These are phyloP conservation scores for Turnera subulata DNA, from an alignment of 345 rosid species.

Conservation along the genomic window DNA sequence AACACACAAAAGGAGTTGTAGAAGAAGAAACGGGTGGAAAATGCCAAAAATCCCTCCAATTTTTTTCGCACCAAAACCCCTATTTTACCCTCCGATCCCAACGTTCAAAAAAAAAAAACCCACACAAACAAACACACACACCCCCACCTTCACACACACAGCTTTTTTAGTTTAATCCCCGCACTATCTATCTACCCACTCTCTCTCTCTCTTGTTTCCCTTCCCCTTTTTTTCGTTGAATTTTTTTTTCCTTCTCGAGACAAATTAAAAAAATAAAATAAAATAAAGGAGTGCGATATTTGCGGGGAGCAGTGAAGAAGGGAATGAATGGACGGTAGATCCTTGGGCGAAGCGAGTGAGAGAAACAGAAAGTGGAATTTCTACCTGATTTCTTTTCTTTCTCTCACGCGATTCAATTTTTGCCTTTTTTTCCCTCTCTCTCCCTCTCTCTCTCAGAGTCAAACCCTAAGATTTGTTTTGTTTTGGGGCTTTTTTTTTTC, in stretches of 20 bases:
- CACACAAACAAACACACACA: slow-evolving; percentile 13
- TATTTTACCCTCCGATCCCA: slow-evolving; percentile 52
- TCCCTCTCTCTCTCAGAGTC: not conserved
- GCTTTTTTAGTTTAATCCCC: not conserved
- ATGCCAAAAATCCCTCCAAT: slow-evolving; percentile 49
- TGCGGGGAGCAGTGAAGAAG: slow-evolving; percentile 35
- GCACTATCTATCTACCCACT: slow-evolving; percentile 1
- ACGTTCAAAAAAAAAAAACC: slow-evolving; percentile 41
- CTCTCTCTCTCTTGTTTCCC: slow-evolving; percentile 21
- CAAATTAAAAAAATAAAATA: not conserved
- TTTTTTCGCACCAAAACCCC: slow-evolving; percentile 13
- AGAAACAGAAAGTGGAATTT: slow-evolving; percentile 36
- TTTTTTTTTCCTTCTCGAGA: slow-evolving; percentile 17
- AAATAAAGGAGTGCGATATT: slow-evolving; percentile 27
- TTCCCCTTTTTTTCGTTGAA: slow-evolving; percentile 30
- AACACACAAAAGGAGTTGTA: slow-evolving; percentile 16
- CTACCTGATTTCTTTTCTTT: slow-evolving; percentile 35
- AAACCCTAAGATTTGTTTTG: slow-evolving; percentile 16
- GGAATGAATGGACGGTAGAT: slow-evolving; percentile 29
- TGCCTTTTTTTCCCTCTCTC: not conserved
- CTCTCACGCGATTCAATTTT: slow-evolving; percentile 35
- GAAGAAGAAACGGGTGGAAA: slow-evolving; percentile 4
- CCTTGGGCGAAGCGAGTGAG: slow-evolving; percentile 25
- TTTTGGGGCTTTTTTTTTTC: not conserved
- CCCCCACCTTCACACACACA: too few species aligned